Evolutionary conservation across 2,329 filamentous ascomycete genomes (phyloP), one percentile per base, ranked within the genome.

Genomic region (Diplodia corticola): DNA sequence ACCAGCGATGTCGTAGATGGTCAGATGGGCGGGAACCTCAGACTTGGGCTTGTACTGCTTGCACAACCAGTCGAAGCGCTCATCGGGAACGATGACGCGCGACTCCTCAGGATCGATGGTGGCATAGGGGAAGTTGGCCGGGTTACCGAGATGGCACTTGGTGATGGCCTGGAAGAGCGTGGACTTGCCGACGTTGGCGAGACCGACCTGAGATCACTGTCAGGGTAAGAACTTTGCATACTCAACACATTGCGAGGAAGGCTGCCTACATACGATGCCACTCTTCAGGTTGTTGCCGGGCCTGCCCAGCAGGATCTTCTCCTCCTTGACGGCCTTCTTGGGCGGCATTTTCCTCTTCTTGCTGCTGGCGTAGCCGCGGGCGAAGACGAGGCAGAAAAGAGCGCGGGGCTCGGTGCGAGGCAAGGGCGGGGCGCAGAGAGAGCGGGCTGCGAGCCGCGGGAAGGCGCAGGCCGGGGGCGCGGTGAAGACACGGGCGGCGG

Each of bases 101-200:
- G 95, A 92, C 84, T 99, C 95, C 84, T 99, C 96, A 55, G 95
- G 95, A 73, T 99, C 93, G 81, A 99, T 99, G 75, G 95, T 99
- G 77, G 95, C 95, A 85, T 96, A 99, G 65, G 95, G 95, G 79
- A 98, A 99, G 84, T 99, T 99, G 84, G 95, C 95, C 75, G 96
- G 96, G 84, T 98, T 99, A 83, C 96, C 95, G 76, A 99, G 89
- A 71, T 89, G 88, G 81, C 91, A 97, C 86, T 97, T 98, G 78
- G 95, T 99, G 82, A 99, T 97, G 78, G 95, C 93, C 85, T 99
- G 96, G 88, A 99, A 99, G 75, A 99, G 89, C 37, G 96, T 99
- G 72, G 95, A 99, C 85, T 99, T 99, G 81, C 95, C 95, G 74
- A 99, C 96, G 81, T 99, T 99, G 81, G 95, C 95, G 76, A 99